Percentiles rank a stretch among this genome's conserved stretches.
These are phyloP conservation scores for Marvania coccoides DNA, from an alignment of 139 green algal genomes.

Conservation along the genomic window DNA sequence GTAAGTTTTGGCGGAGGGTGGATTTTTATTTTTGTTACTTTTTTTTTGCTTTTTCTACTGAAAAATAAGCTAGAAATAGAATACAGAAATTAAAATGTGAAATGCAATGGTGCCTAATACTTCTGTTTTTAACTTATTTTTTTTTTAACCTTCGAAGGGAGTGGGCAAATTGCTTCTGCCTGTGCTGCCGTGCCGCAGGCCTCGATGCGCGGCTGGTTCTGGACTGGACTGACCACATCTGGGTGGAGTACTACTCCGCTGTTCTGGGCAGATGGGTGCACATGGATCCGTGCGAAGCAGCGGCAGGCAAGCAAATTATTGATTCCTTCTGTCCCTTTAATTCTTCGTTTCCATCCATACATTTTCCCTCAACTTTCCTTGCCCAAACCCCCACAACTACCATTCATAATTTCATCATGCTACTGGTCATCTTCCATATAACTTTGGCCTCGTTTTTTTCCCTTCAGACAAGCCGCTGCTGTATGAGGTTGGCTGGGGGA, in stretches of 20 bases:
- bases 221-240: conserved; percentile 75
- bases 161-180: conserved; percentile 72
- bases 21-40: neutral
- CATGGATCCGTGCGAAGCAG: conserved; percentile 60
- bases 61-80: too few species aligned
- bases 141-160: conserved; percentile 40
- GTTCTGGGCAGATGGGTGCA: conserved; percentile 51
- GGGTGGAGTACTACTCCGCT: conserved; percentile 47
- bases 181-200: conserved; percentile 29
- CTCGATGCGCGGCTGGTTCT: conserved; percentile 51
- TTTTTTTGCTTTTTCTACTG: neutral
- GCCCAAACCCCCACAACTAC: too few species aligned
- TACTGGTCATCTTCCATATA: neutral
- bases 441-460: neutral
- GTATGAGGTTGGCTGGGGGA: conserved; percentile 67
- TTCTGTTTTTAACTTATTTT: neutral
- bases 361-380: too few species aligned
- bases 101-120: neutral
- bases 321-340: too few species aligned
- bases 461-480: conserved; percentile 47
- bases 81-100: too few species aligned
- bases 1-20: neutral
- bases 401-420: neutral
- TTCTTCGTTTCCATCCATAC: too few species aligned
- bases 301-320: conserved; percentile 54